Evolutionary conservation across 164 flowering plant species (phyloP).

Genomic region (Nelumbo lutea): DNA sequence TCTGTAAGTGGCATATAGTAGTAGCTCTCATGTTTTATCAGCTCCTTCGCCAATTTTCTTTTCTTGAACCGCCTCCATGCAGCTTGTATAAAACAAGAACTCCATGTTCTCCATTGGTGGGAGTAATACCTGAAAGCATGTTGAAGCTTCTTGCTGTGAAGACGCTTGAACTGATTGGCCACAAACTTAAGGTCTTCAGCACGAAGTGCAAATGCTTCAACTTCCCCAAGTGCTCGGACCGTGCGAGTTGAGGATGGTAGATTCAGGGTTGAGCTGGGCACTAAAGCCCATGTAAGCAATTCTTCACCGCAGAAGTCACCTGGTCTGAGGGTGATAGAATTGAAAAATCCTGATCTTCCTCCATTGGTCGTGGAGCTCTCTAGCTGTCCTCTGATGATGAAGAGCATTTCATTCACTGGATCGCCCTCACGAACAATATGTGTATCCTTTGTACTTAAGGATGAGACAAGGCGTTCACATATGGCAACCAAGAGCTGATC

Average conservation of each 20-base stretch:
- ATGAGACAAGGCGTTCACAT: constrained; percentile 72
- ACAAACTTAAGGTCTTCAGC: constrained; percentile 74
- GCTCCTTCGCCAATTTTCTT: constrained; percentile 36
- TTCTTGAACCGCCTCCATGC: constrained; percentile 66
- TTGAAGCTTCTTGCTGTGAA: constrained; percentile 73
- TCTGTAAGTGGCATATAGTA: constrained; percentile 8
- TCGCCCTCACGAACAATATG: constrained; percentile 65
- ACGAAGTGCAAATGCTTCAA: constrained; percentile 71
- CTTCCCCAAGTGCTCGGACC: constrained; percentile 45
- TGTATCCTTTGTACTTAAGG: constrained; percentile 60
- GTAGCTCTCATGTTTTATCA: constrained; percentile 12
- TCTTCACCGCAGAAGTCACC: constrained; percentile 89
- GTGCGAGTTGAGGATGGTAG: constrained; percentile 72
- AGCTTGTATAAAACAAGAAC: constrained; percentile 65
- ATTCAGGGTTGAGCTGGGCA: constrained; percentile 49
- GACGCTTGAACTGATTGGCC: constrained; percentile 64
- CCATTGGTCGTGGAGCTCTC: constrained; percentile 66
- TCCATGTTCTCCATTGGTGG: constrained; percentile 84
- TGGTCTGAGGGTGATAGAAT: constrained; percentile 51
- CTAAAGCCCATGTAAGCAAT: constrained; percentile 83
- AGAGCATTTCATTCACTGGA: constrained; percentile 83
- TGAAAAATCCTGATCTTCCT: constrained; percentile 73
- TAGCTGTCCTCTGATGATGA: constrained; percentile 63
- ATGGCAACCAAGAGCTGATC: constrained; percentile 67
- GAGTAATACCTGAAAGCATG: constrained; percentile 66